These are phyloP conservation scores for Ogataea pini DNA, from an alignment of 805 yeast species.

Conservation along the genomic window DNA sequence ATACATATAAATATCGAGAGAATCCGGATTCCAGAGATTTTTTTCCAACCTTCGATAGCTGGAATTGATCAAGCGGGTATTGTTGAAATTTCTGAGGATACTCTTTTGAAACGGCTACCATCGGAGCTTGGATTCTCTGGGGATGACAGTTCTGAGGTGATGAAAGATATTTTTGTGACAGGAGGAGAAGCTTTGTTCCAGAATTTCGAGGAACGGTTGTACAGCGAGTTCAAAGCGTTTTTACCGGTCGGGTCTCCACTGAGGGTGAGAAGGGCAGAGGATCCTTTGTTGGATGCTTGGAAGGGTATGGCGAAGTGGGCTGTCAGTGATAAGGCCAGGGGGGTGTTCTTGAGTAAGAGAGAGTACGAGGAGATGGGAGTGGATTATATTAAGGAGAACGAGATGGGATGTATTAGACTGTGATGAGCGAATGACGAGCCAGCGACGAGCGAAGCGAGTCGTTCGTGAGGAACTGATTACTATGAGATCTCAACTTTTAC, in stretches of 20 bases:
- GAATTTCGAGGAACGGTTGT: constrained; percentile 68
- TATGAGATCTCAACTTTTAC: no score
- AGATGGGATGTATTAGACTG: constrained; percentile 51
- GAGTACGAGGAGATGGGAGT: constrained; percentile 90
- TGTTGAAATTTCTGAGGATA: constrained; percentile 70
- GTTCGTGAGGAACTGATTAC: no score
- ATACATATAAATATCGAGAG: constrained; percentile 89
- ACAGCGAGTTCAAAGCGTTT: constrained; percentile 64
- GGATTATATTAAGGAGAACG: constrained; percentile 86
- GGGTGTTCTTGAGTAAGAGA: constrained; percentile 56
- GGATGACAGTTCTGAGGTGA: constrained; percentile 46
- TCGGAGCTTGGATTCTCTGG: constrained; percentile 53
- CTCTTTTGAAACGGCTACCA: constrained; percentile 60
- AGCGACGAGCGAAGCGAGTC: no score
- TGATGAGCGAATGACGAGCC: no score
- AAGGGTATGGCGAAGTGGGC: constrained; percentile 90
- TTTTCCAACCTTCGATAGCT: constrained; percentile 90
- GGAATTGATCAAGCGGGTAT: constrained; percentile 97
- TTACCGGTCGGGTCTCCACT: constrained; percentile 70
- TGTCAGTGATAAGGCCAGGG: constrained; percentile 41
- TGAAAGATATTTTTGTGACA: constrained; percentile 73
- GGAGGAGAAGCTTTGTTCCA: constrained; percentile 79
- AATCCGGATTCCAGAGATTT: constrained; percentile 85
- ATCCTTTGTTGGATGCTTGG: constrained; percentile 86
- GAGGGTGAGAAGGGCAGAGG: constrained; percentile 59